These are phyloP conservation scores for Lathyrus tuberosus DNA, from an alignment of 306 rosid species.

Conservation along the genomic window DNA sequence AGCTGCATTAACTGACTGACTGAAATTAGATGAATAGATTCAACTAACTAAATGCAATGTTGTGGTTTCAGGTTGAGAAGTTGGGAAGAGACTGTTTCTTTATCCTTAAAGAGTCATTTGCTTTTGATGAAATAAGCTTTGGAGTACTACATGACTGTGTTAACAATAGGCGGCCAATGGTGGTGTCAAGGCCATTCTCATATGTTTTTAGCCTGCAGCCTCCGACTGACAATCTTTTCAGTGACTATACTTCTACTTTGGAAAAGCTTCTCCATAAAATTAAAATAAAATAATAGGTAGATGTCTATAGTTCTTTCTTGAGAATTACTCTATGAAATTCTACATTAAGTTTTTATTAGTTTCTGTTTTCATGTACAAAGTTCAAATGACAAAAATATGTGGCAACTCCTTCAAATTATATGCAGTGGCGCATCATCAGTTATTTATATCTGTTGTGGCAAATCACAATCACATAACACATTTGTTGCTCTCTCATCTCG, in stretches of 20 bases:
- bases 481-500: background rate
- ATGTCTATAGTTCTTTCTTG: background rate
- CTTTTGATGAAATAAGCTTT: conserved; percentile 65
- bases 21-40: background rate
- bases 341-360: background rate
- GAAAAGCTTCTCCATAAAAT: conserved; percentile 36
- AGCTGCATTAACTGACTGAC: background rate
- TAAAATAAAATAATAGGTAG: conserved; percentile 23
- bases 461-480: background rate
- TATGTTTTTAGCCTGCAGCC: conserved; percentile 63
- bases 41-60: conserved; percentile 18
- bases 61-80: conserved; percentile 73
- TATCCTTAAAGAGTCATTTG: conserved; percentile 66
- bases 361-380: background rate
- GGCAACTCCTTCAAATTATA: background rate
- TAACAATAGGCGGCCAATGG: conserved; percentile 51
- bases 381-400: background rate
- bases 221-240: conserved; percentile 51
- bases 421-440: background rate
- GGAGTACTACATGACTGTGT: conserved; percentile 60
- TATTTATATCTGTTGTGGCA: background rate
- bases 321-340: background rate
- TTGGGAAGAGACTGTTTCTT: conserved; percentile 75
- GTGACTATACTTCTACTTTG: conserved; percentile 47
- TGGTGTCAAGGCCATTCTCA: conserved; percentile 60